Evolutionary conservation across 805 yeast genomes (phyloP), one percentile per base, ranked within the genome.

Genomic region (Ogataea angusta): DNA sequence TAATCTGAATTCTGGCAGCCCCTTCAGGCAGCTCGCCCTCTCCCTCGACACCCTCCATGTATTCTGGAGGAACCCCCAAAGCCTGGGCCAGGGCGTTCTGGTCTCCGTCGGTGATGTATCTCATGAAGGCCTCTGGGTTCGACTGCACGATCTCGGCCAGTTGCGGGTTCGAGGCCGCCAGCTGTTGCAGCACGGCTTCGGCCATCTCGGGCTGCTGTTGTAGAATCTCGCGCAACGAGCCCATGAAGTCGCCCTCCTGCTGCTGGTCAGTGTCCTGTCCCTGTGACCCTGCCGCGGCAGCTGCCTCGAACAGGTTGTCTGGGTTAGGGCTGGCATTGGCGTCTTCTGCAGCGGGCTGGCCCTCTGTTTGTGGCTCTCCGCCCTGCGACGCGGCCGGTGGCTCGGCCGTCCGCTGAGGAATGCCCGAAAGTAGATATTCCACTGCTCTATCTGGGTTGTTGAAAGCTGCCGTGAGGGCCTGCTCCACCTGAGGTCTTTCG

Each of bases 381-480:
- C 40, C 47, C 12, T 34, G 38, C 5, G 39, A 46, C 5, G 51
- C 49, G 13, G 40, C 42, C 13, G 38, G 46, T 5, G 42, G 40
- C 15, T 22, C 36, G 14, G 21, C 25, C 38, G 51, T 61, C 54
- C 82, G 91, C 16, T 24, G 27, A 5, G 96, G 96, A 31, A 91
- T 77, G 3, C 97, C 98, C 34, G 90, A 87, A 49, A 93, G 69
- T 36, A 93, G 71, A 62, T 91, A 90, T 62, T 93, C 99, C 10
- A 93, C 98, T 0, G 99, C 99, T 56, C 99, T 80, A 61, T 91
- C 98, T 15, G 99, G 98, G 65, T 93, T 90, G 67, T 91, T 91
- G 69, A 80, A 93, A 1, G 99, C 98, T 12, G 96, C 95, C 53
- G 95, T 80, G 60, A 93, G 69, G 0, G 99, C 99, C 33, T 80